phyloP scores from a whole-genome alignment of 441 rosid genomes.

The Croton setiger region DNA sequence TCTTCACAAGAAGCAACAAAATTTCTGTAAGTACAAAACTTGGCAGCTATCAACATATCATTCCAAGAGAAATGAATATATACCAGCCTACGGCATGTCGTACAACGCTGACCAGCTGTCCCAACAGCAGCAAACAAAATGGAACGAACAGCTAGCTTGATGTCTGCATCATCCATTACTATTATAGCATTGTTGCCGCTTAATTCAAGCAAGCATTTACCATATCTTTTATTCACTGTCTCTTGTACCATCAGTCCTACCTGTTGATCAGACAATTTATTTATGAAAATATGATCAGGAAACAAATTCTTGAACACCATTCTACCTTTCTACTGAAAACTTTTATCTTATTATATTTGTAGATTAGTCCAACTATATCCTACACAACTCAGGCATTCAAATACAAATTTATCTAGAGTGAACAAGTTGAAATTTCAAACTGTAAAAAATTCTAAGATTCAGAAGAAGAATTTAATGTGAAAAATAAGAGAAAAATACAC shows the following conservation, averaged over 20 bases:
- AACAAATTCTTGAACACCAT: not conserved
- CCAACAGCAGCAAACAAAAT: conserved; percentile 96
- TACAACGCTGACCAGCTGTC: conserved; percentile 98
- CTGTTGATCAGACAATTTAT: conserved; percentile 28
- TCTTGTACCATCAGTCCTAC: conserved; percentile 83
- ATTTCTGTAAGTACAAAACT: conserved; percentile 6
- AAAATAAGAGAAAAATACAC: not conserved
- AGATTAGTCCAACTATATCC: not conserved
- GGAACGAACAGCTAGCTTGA: conserved; percentile 79
- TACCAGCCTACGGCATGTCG: conserved; percentile 99
- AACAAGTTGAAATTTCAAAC: not conserved
- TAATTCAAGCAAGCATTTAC: conserved; percentile 88
- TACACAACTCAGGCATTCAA: not conserved
- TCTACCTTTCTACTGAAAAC: not conserved
- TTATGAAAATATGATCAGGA: not conserved
- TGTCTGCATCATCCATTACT: conserved; percentile 91
- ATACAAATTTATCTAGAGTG: not conserved
- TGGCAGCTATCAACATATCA: not conserved
- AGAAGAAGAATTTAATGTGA: not conserved
- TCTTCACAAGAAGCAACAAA: conserved; percentile 42
- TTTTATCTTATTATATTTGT: not conserved
- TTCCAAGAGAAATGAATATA: conserved; percentile 16
- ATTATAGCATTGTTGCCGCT: conserved; percentile 97
- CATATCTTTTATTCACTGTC: conserved; percentile 76
- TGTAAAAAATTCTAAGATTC: not conserved